Base-by-base conservation (phyloP, 352 stramenopile genomes). In the Phytophthora pini region DNA sequence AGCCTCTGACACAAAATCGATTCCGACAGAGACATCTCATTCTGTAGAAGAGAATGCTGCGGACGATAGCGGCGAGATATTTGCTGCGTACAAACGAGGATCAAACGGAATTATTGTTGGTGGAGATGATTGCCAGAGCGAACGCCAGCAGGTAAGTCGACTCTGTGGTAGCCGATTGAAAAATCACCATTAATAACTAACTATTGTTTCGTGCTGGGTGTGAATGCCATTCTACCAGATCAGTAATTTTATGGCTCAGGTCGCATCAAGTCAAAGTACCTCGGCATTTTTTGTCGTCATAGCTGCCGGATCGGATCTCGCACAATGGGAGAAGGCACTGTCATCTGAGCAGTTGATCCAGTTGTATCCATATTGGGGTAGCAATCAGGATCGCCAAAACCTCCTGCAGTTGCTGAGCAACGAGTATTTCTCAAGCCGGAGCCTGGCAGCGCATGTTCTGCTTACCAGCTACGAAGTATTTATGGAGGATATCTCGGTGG, bases 391-490 rank as follows among this genome's bases (percentile, higher is more conserved):
- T 48, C 79, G 82, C 1, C 48, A 67, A 54, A 68, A 74, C 13
- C 38, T 84, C 0, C 64, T 84, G n/a, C 47, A 70, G 29, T 56
- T 74, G 29, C 55, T 88, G 44, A 72, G 56, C 48, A 72, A 78
- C 31, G 65, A 75, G 40, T 80, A 72, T 22, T 72, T 80, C 13
- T 74, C 57, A 31, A 54, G 43, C 10, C 56, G 63, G n/a, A 68
- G 66, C 4, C 8, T 70, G 39, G 52, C 54, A 53, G 61, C 71
- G 0, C 78, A 88, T 47, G 79, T 92, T 34, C 62, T 92, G 15
- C 43, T 92, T 20, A 79, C 81, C 15, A 89, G 73, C 53, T 87
- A 76, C 44, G 79, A 88, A 56, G 65, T 81, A 32, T 82, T 89
- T 39, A 70, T 74, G 31, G 79, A 88, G 61, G 79, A 90, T 45